Evolutionary conservation across 2,329 filamentous ascomycete species (phyloP), one percentile per base, ranked within the genome.

Genomic region (Aspergillus sp.): DNA sequence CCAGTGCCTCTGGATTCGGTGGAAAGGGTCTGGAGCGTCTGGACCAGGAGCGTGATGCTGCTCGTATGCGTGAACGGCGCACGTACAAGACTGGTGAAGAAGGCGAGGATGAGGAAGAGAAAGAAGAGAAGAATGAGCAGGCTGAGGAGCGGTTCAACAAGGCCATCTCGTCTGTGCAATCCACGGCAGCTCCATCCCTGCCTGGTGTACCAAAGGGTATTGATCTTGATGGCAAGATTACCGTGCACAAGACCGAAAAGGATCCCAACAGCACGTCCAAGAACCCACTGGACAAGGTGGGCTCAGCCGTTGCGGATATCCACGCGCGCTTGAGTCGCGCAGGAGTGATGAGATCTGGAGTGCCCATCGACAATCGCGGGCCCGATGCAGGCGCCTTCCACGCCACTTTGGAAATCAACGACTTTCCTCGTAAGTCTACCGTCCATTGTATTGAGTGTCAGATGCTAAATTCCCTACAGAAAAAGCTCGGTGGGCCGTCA

Each of bases 401-500:
- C 76, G 93, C 95, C 15, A 98, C 94, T 4, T 84, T 99, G 63
- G 95, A 98, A 78, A 99, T 99, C 85, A 99, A 99, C 78, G 95
- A 99, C 78, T 98, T 98, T 78, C 95, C 95, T 36, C 95, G 81
- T 83, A 80, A 78, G 81, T 55, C 28, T 10, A 7, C 10, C 50
- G 17, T 13, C 49, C 13, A 17, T 32, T 8, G 2, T 41, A 10
- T 23, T 58, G 32, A 43, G 5, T 38, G 32, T 54, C 12, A 43
- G 12, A 41, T 45, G 52, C 64, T 70, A 55, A 64, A 53, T 4
- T 19, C 23, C 36, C 59, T 72, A 75, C 70, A 83, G 81, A 99
- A 76, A 98, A 97, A 82, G 95, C 95, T 65, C 87, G 95, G 69
- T 99, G 95, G 95, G 94, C 92, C 10, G 95, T 99, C 79, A 99